Base-by-base conservation (phyloP, 768 basidiomycete genomes). In the Leccinum olivaceopallidum region DNA sequence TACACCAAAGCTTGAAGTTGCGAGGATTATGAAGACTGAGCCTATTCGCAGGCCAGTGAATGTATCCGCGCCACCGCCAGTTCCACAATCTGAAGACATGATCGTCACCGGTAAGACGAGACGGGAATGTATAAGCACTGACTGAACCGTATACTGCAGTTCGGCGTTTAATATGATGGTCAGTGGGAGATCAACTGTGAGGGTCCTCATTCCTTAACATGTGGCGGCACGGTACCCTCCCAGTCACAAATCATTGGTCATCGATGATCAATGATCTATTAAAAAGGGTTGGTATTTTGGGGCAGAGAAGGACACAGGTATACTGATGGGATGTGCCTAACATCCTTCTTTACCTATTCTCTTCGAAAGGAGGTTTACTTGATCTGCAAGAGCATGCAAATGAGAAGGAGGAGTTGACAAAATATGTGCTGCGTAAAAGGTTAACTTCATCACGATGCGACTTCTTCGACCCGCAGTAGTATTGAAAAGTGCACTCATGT, bases 1-100 rank as follows among this genome's bases (percentile, higher is more conserved):
- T 5, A 90, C 83, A 16, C 90, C 91, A 10, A 71, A 64, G 8
- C 76, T 73, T 3, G 89, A 88, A 24, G 83, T 81, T 4, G 77
- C 69, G 60, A 90, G 78, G 68, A 94, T 85, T 65, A 94, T 79
- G 74, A 94, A 94, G 63, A 93, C 73, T 22, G 90, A 84, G 0
- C 81, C 91, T 52, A 93, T 79, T 5, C 92, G 83, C 50, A 94
- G 76, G 34, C 77, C 71, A 5, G 80, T 71, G 61, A 80, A 75
- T 3, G 78, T 73, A 63, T 83, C 73, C 20, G 78, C 76, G n/a
- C 83, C 83, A 32, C 83, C 82, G 18, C 82, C 83, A 7, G 73
- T 67, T 50, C 81, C 80, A 71, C 88, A 90, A 7, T 66, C n/a
- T 22, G 63, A 61, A 51, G 73, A 72, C 72, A 75, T 73, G 54